Base-by-base conservation (phyloP, 306 rosid genomes). In the Malus fusca region DNA sequence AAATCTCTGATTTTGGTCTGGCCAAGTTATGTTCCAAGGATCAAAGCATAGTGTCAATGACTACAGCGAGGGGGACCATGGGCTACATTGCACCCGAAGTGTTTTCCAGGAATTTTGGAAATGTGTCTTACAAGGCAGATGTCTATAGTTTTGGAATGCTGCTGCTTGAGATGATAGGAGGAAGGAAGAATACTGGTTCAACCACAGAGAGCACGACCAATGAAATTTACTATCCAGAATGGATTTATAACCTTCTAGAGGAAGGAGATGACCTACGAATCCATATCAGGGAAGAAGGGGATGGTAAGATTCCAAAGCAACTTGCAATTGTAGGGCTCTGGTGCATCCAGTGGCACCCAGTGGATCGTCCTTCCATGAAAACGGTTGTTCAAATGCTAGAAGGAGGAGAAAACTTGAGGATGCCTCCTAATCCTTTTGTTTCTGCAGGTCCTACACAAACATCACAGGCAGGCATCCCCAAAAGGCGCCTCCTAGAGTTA, bases 61-160 rank as follows among this genome's bases (percentile, higher is more conserved):
- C 28, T 26, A 26, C 28, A 26, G 28, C 28, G 2, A 26, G 28
- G 28, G 28, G 28, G 28, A 26, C 28, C 28, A 26, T 26, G 28
- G 28, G 28, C 28, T 26, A 26, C 28, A 26, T 26, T 2, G 28
- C 28, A 26, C 28, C 72, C 0, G 84, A 82, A 68, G 85, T 85
- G 30, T 68, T 85, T 25, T 85, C 82, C 0, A 12, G 82, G 18
- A 85, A 82, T 51, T 85, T 82, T 33, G 82, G 84, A 2, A 78
- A 62, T 4, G 83, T 26, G 28, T 26, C 28, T 26, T 26, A 26
- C 28, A 26, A 26, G 28, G 28, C 28, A 26, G 28, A 26, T 26
- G 55, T 82, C 7, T 85, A 85, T 64, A 81, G 84, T 13, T 85
- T 78, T 69, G 80, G 80, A 11, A 82, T 82, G 61, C 14, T 82